Evolutionary conservation across 129 eudicot genomes (phyloP).

Genomic region (Centrapalus pauciflorus): DNA sequence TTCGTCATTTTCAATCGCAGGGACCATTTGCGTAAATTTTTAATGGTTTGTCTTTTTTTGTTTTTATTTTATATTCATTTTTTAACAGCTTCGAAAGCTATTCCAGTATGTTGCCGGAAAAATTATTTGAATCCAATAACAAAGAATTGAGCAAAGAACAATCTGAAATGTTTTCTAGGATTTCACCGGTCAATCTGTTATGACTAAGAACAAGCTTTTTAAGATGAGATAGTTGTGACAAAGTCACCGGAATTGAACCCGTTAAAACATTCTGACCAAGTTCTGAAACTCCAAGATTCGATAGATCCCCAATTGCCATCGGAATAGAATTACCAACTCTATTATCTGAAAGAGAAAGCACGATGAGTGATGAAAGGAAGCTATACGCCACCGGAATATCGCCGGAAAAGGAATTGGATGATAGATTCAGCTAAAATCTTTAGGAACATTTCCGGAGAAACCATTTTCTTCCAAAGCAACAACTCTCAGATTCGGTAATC

Average conservation of each 20-base stretch:
- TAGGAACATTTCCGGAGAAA: conserved; percentile 63
- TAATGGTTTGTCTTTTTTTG: too few relatives aligned
- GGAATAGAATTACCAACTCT: conserved; percentile 45
- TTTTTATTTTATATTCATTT: too few relatives aligned
- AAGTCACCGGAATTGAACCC: conserved; percentile 51
- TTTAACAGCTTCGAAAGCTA: conserved; percentile 40
- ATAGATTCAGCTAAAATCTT: conserved; percentile 81
- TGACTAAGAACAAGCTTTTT: conserved; percentile 52
- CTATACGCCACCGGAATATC: conserved; percentile 60
- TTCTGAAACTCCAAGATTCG: conserved; percentile 55
- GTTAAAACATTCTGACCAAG: conserved; percentile 43
- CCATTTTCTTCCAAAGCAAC: conserved; percentile 64
- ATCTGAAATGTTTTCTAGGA: conserved; percentile 49
- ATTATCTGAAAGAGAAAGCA: conserved; percentile 55
- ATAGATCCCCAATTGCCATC: conserved; percentile 46
- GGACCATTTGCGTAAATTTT: too few relatives aligned
- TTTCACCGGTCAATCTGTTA: conserved; percentile 56
- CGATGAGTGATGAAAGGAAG: conserved; percentile 45
- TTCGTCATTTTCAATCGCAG: too few relatives aligned
- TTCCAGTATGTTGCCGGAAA: conserved; percentile 57
- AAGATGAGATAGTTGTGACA: conserved; percentile 42
- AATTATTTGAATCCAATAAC: conserved; percentile 48
- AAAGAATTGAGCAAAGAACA: conserved; percentile 31
- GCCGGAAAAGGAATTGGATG: conserved; percentile 61
- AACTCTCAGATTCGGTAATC: conserved; percentile 57